Conservation (phyloP, 306 rosid species). For the Dalbergia cultrata region DNA sequence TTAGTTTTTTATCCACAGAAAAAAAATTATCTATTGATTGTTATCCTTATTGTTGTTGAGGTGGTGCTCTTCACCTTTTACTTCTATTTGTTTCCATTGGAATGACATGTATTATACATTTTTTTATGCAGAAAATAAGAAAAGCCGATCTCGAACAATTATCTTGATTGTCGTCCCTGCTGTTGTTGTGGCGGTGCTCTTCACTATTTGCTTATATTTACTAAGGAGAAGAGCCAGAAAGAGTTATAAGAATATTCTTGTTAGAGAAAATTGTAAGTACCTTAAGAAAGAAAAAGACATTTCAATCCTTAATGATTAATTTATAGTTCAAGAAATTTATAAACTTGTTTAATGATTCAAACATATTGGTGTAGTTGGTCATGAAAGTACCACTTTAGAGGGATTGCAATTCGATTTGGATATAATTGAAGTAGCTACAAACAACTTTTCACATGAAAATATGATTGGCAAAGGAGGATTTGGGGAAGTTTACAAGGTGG, state of each 20-base stretch:
- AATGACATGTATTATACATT: not conserved
- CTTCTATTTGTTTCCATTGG: no score
- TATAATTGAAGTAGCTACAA: conserved; percentile 50
- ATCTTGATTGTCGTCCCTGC: not conserved
- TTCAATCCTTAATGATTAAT: not conserved
- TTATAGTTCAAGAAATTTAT: not conserved
- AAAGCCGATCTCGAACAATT: not conserved
- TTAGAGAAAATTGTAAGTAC: conserved; percentile 30
- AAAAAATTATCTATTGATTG: not conserved
- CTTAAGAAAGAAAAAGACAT: not conserved
- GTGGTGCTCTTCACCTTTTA: no score
- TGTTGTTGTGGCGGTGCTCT: not conserved
- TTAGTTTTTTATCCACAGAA: no score
- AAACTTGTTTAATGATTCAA: not conserved
- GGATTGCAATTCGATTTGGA: conserved; percentile 11
- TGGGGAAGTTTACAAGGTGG: conserved; percentile 49
- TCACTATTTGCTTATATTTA: not conserved
- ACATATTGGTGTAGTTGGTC: conserved; percentile 10
- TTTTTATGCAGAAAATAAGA: conserved; percentile 8
- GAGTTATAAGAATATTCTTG: not conserved
- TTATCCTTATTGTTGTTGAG: not conserved
- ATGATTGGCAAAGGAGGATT: conserved; percentile 61
- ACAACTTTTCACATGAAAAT: conserved; percentile 47
- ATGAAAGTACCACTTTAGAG: conserved; percentile 4
- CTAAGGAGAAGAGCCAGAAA: conserved; percentile 33